Conservation (phyloP, 257 asterid genomes). For the Ilex asprella region DNA sequence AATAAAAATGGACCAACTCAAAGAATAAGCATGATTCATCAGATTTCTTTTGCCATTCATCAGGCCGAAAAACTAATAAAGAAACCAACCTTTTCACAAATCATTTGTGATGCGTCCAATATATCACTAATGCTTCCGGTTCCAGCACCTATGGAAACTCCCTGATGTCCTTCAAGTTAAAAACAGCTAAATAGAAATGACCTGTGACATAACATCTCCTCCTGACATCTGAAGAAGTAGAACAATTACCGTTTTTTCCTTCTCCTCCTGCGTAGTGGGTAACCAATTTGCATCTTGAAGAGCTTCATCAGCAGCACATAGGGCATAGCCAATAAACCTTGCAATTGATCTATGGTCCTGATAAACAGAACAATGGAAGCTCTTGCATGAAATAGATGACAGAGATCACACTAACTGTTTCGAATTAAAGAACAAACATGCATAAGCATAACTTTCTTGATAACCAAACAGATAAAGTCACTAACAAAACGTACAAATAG, state of each 20-base stretch:
- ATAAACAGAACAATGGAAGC: neutral
- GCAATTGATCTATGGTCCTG: conserved; percentile 91
- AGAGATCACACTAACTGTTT: neutral
- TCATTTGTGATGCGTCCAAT: conserved; percentile 81
- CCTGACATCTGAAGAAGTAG: conserved; percentile 10
- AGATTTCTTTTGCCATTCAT: neutral
- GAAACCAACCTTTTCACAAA: conserved; percentile 68
- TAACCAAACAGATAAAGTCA: no score
- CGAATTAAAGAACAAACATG: no score
- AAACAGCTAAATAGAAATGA: conserved; percentile 14
- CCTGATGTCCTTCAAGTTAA: conserved; percentile 51
- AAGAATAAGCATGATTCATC: no score
- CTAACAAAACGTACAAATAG: no score
- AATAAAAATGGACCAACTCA: no score
- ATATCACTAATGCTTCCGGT: conserved; percentile 87
- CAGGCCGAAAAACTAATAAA: neutral
- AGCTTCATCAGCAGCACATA: conserved; percentile 94
- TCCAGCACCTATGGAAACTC: conserved; percentile 99
- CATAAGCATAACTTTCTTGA: no score
- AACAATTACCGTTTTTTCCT: conserved; percentile 76
- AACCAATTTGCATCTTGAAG: conserved; percentile 88
- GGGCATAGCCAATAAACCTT: conserved; percentile 86
- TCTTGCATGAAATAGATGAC: neutral
- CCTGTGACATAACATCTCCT: conserved; percentile 2
- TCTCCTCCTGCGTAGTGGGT: conserved; percentile 64